Conservation (phyloP, 129 eudicot genomes). For the Chrysanthemum lavandulifolium region DNA sequence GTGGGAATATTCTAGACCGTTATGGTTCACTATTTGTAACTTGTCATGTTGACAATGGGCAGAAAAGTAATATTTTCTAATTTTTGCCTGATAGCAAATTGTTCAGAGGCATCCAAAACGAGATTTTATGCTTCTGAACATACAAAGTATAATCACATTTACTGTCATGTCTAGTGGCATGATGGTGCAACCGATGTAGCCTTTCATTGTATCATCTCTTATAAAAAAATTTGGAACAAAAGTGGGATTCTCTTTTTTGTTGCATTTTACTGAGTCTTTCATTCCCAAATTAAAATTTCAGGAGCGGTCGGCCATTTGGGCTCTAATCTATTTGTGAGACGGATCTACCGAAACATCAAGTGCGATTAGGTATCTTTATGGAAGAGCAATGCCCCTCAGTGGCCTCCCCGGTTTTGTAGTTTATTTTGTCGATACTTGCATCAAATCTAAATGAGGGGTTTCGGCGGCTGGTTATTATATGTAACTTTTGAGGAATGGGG, state of each 20-base stretch:
- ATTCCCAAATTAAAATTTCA: constrained; percentile 22
- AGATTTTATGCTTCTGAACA: too few species aligned
- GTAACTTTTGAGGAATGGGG: constrained; percentile 33
- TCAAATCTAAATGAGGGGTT: constrained; percentile 23
- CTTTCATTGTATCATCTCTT: too few species aligned
- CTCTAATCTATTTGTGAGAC: constrained; percentile 78
- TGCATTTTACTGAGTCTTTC: background rate
- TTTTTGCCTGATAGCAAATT: too few species aligned
- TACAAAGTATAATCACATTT: too few species aligned
- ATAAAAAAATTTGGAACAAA: too few species aligned
- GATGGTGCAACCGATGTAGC: too few species aligned
- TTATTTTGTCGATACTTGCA: constrained; percentile 34
- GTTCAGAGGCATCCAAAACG: too few species aligned
- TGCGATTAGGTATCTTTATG: constrained; percentile 48
- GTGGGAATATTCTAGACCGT: too few species aligned
- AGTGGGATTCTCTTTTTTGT: background rate
- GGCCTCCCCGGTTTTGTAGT: constrained; percentile 42
- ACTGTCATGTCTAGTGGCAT: too few species aligned
- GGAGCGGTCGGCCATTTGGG: constrained; percentile 95
- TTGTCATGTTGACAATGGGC: too few species aligned
- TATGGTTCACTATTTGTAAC: too few species aligned
- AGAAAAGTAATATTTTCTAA: too few species aligned
- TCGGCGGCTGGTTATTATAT: constrained; percentile 26
- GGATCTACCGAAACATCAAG: constrained; percentile 90
- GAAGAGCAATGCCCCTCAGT: constrained; percentile 14